phyloP scores from a whole-genome alignment of 2,329 filamentous ascomycete genomes.

The Penicillium freii region DNA sequence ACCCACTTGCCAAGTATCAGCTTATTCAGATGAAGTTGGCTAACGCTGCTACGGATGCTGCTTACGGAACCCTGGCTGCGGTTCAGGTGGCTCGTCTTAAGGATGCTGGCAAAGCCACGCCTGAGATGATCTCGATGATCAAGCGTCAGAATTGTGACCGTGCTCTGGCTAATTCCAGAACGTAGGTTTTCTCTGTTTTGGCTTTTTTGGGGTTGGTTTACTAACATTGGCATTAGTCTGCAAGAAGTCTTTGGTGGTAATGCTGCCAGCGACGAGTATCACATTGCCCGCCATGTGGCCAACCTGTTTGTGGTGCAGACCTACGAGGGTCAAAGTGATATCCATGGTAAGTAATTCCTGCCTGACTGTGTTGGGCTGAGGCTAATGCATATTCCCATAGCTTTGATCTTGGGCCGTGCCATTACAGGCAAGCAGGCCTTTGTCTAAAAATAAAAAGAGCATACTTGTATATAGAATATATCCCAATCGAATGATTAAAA shows the following conservation, averaged over 20 bases:
- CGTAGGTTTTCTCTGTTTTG: constrained; percentile 42
- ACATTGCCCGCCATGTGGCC: constrained; percentile 89
- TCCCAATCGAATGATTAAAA: background rate
- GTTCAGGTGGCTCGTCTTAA: constrained; percentile 90
- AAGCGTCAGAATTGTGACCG: constrained; percentile 97
- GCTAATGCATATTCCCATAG: constrained; percentile 52
- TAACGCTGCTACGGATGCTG: constrained; percentile 85
- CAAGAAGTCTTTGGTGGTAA: constrained; percentile 98
- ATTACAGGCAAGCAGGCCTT: constrained; percentile 79
- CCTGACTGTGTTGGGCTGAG: constrained; percentile 34
- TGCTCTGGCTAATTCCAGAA: constrained; percentile 74
- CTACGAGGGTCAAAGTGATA: constrained; percentile 97
- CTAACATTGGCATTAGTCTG: constrained; percentile 49
- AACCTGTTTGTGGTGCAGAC: constrained; percentile 98
- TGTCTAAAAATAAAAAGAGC: constrained; percentile 49
- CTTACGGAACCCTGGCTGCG: constrained; percentile 85
- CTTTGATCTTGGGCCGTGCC: constrained; percentile 65
- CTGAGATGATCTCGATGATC: constrained; percentile 96
- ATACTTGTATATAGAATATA: constrained; percentile 7
- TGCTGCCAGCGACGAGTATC: constrained; percentile 96
- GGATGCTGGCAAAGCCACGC: constrained; percentile 80
- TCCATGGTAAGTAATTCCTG: constrained; percentile 70
- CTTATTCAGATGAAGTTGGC: constrained; percentile 97
- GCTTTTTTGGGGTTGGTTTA: background rate
- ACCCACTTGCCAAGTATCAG: constrained; percentile 93